Evolutionary conservation across 2,329 filamentous ascomycete species (phyloP).

Genomic region (Nemania bipapillata): DNA sequence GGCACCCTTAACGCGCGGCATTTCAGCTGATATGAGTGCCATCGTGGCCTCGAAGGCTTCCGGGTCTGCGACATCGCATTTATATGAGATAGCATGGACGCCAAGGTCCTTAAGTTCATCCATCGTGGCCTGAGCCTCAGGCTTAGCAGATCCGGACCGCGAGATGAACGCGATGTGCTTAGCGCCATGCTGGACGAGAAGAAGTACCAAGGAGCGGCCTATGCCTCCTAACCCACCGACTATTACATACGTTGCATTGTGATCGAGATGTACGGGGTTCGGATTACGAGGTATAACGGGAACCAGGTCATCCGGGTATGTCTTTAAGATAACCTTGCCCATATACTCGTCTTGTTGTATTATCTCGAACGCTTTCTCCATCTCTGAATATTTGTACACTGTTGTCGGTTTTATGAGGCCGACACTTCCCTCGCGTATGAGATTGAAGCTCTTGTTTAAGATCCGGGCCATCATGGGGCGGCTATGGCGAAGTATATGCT

Average conservation of each 20-base stretch:
- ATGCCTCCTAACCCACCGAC: slow-evolving; percentile 51
- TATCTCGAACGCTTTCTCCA: slow-evolving; percentile 53
- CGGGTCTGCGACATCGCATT: slow-evolving; percentile 21
- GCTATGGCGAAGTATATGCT: slow-evolving; percentile 1
- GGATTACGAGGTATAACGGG: not conserved
- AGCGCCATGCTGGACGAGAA: slow-evolving; percentile 48
- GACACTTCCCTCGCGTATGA: slow-evolving; percentile 13
- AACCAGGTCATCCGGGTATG: slow-evolving; percentile 9
- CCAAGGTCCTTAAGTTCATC: slow-evolving; percentile 23
- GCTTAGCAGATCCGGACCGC: slow-evolving; percentile 36
- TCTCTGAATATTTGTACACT: slow-evolving; percentile 40
- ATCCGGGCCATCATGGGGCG: not conserved
- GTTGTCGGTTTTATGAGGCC: slow-evolving; percentile 19
- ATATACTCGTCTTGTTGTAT: slow-evolving; percentile 55
- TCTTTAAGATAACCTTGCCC: slow-evolving; percentile 53
- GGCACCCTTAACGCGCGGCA: slow-evolving; percentile 8
- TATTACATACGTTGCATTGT: slow-evolving; percentile 49
- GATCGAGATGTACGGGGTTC: slow-evolving; percentile 10
- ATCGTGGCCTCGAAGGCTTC: not conserved
- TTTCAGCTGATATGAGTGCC: not conserved
- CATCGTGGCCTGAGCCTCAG: slow-evolving; percentile 29
- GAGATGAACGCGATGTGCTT: slow-evolving; percentile 48
- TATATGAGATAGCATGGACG: not conserved
- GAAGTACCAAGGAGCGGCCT: slow-evolving; percentile 43
- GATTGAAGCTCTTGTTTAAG: slow-evolving; percentile 3